phyloP scores from a whole-genome alignment of 2,329 filamentous ascomycete species.

The Delphinella strobiligena region DNA sequence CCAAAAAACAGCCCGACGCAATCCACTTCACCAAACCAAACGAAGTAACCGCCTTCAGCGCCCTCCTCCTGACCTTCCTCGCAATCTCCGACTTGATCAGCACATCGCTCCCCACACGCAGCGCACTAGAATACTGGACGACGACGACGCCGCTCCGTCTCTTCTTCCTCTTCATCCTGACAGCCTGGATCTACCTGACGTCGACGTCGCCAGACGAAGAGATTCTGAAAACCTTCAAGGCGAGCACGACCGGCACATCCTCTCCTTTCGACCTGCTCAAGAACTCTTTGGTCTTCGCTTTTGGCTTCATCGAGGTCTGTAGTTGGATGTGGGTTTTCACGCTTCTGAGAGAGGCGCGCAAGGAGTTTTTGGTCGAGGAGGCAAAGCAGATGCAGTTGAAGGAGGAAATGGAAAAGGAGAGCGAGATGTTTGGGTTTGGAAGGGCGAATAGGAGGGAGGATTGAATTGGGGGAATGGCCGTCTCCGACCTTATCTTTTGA shows the following conservation, averaged over 20 bases:
- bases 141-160: constrained; percentile 52
- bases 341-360: constrained; percentile 53
- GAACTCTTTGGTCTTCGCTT: constrained; percentile 75
- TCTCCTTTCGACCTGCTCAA: constrained; percentile 52
- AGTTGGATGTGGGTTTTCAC: constrained; percentile 81
- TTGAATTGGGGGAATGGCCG: no score
- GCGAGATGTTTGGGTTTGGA: neutral
- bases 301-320: constrained; percentile 71
- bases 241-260: constrained; percentile 12
- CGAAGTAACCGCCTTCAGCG: constrained; percentile 53
- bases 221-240: constrained; percentile 10
- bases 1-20: constrained; percentile 43
- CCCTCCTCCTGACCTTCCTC: constrained; percentile 57
- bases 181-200: constrained; percentile 52
- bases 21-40: constrained; percentile 56
- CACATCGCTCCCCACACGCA: constrained; percentile 30
- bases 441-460: no score
- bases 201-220: constrained; percentile 35
- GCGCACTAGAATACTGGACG: constrained; percentile 35
- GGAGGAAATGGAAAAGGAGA: neutral
- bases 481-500: no score
- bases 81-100: constrained; percentile 35
- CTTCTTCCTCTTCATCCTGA: constrained; percentile 47
- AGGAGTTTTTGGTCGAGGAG: constrained; percentile 19
- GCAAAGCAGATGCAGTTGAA: neutral